These are phyloP conservation scores for Adansonia digitata DNA, from an alignment of 345 rosid genomes.

Conservation along the genomic window DNA sequence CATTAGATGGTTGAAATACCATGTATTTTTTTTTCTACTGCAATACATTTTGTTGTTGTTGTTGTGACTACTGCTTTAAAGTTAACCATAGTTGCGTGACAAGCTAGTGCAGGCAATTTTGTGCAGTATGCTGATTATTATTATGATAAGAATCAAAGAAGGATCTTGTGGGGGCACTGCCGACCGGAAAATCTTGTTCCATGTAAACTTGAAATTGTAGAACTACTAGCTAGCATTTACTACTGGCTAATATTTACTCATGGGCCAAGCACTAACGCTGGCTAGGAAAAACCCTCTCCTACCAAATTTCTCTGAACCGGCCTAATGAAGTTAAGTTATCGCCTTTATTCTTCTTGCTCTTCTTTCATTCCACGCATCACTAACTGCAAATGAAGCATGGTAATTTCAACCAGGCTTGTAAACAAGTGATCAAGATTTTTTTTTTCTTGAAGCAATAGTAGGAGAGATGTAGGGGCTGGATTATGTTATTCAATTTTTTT, in stretches of 20 bases:
- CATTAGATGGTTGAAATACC: slow-evolving; percentile 11
- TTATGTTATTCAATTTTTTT: too few relatives aligned
- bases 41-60: neutral
- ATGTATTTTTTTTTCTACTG: neutral
- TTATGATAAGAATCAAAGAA: slow-evolving; percentile 19
- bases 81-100: neutral
- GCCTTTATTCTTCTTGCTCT: neutral
- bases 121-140: slow-evolving; percentile 13
- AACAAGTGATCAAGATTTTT: too few relatives aligned
- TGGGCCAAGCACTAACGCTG: neutral
- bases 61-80: neutral
- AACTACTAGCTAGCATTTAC: neutral
- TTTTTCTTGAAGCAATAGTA: too few relatives aligned
- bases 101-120: slow-evolving; percentile 6
- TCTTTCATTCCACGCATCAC: neutral
- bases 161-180: slow-evolving; percentile 29
- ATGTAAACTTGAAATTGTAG: neutral
- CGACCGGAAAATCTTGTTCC: neutral
- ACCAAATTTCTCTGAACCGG: neutral
- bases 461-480: too few relatives aligned
- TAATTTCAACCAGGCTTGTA: neutral
- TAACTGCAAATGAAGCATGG: neutral
- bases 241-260: neutral
- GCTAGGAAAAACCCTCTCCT: neutral
- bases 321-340: neutral